Evolutionary conservation across 148 eudicot species (phyloP), one percentile per base, ranked within the genome.

Genomic region (Vaccinium corymbosum): DNA sequence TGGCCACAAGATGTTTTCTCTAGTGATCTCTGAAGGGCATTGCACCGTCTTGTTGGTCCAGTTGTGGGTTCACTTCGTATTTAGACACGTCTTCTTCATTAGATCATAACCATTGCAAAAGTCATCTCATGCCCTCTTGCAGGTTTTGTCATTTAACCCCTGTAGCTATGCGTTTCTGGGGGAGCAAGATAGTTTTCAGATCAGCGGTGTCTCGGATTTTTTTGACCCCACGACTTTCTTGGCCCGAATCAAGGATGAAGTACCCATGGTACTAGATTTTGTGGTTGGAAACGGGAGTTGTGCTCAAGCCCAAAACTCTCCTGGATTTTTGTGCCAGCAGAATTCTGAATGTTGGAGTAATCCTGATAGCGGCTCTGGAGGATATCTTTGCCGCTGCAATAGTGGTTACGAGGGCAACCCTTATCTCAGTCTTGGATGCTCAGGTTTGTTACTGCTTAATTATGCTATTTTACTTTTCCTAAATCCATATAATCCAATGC

Each of bases 221-320:
- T 64, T 0, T 1, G 86, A 86, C 55, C 64, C 76, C 2, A 22
- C 42, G 4, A 38, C 3, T 27, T 85, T 89, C 10, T 1, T 48
- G 22, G 25, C 61, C 17, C 56, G 52, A 64, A 80, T 2, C 2
- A 46, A 46, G 1, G 68, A 64, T 1, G 22, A 15, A 27, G 89
- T 90, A 48, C 91, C 90, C 1, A 51, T 90, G 20, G 90, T 89
- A 50, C 50, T 87, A 4, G 86, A 90, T n/a, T 90, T 89, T 90
- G 88, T 81, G 53, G 61, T 89, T 8, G 90, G 84, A 3, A 84
- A 76, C 16, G 42, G 79, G 76, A 86, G 86, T 48, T 90, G 92
- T 49, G 42, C 6, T 27, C 11, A 86, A 56, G 90, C 86, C 17
- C 22, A 78, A 16, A 71, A 83, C 35, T 2, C 15, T 0, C 3